Evolutionary conservation across 306 rosid genomes (phyloP), one percentile per base, ranked within the genome.

Genomic region (Morella rubra): DNA sequence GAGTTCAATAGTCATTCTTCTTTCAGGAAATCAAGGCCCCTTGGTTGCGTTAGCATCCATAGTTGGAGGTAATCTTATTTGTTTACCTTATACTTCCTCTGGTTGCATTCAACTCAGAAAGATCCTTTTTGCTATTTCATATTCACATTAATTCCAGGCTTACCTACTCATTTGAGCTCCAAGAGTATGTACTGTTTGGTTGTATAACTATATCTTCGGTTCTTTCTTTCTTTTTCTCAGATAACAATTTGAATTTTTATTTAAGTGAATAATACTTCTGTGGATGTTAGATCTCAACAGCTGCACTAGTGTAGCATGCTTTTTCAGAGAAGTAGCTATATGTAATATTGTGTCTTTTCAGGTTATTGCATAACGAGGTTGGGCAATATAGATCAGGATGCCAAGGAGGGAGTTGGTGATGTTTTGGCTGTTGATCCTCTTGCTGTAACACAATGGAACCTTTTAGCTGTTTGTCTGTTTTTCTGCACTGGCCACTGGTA

Each of bases 401-500:
- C 76, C 44, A 85, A 79, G 83, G 83, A 84, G 67, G 77, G 76
- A 74, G 69, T 76, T 62, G 53, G 68, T 47, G 84, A 88, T 81
- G 62, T 75, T 72, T 75, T 67, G 44, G 81, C 60, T 12, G 44
- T 85, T 5, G 83, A 85, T 72, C 82, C 85, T 71, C 86, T 91
- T 75, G 82, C 92, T 54, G 86, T 90, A 76, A 85, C 86, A 79
- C 98, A 94, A 74, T 92, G 98, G 97, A 90, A 86, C 85, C 91
- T 94, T 74, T 83, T 89, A 45, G 92, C 97, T 8, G 88, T 91
- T 22, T 92, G 93, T 82, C 90, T 94, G 68, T 94, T 94, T 81
- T 94, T 94, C 88, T 86, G 96, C 92, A 86, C 95, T 8, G 98
- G 98, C 67, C 98, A 94, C 86, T 94, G 98, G 98, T 94, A 86